Base-by-base conservation (phyloP, 306 rosid genomes). In the Gleditsia sinensis region DNA sequence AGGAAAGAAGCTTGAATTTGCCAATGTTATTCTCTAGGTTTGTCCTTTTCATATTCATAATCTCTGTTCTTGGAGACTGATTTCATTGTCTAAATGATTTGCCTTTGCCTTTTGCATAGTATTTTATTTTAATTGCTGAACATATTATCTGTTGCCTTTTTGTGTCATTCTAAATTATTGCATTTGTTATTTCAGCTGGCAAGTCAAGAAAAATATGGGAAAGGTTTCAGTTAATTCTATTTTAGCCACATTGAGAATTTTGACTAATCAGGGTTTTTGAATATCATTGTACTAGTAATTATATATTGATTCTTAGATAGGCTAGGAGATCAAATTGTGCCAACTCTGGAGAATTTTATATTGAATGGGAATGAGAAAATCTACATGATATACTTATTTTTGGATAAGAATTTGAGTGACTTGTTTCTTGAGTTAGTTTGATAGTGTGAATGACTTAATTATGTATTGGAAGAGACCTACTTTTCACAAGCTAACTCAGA, bases 1-100 rank as follows among this genome's bases (percentile, higher is more conserved):
- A 84, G 92, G 86, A 94, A 88, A 83, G 97, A 94, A 82, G 94
- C 95, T 81, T 94, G 75, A 92, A 51, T 39, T 43, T 66, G 78
- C 66, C 9, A 56, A 78, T 69, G 53, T 48, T 77, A 64, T 57
- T 58, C 64, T 75, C 11, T 46, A 28, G 89, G 94, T 76, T 28
- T 75, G 58, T 48, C 48, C 66, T 65, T 81, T 69, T 65, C 32
- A 49, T 69, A 33, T 43, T 76, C 62, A 64, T 62, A 20, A 5
- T n/a, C 55, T 9, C 37, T 23, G 30, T 17, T 57, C 43, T 78
- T 46, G 71, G 39, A 62, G 59, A 14, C 14, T 1, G 23, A 61
- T 32, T 60, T 37, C 48, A 39, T 48, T 21, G 69, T 66, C 5
- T 24, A 16, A 9, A 7, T 5, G 8, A 5, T 9, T 19, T 24